Evolutionary conservation across 2,329 filamentous ascomycete species (phyloP).

Genomic region (Zopfia rhizophila): DNA sequence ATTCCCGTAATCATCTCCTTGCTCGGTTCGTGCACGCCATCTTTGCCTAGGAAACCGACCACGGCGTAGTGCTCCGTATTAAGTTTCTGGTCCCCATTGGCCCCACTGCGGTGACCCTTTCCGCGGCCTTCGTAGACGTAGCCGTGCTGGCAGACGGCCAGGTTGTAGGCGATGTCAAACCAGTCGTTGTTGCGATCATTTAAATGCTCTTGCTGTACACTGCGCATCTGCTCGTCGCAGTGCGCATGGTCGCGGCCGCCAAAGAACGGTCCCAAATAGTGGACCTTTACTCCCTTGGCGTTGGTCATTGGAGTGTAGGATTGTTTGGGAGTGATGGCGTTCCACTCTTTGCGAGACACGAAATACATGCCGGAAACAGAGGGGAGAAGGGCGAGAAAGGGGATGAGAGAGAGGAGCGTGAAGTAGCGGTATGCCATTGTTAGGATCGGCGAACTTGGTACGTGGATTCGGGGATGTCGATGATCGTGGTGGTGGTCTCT

Average conservation of each 20-base stretch:
- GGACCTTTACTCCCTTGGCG: background rate
- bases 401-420: background rate
- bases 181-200: background rate
- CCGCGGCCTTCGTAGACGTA: slow-evolving; percentile 1
- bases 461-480: too few species aligned
- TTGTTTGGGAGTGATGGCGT: background rate
- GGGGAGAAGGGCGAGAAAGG: background rate
- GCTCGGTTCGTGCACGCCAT: background rate
- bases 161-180: background rate
- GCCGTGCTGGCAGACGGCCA: slow-evolving; percentile 1
- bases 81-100: background rate
- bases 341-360: background rate
- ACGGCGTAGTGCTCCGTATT: background rate
- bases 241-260: slow-evolving; percentile 1
- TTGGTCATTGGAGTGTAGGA: background rate
- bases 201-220: background rate
- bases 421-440: background rate
- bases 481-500: too few species aligned
- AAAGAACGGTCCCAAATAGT: background rate
- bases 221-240: background rate
- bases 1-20: background rate
- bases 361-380: background rate
- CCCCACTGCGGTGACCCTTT: background rate
- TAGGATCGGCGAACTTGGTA: too few species aligned
- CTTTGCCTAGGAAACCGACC: background rate